Evolutionary conservation across 2,329 filamentous ascomycete genomes (phyloP), one percentile per base, ranked within the genome.

Genomic region (Neonectria hederae): DNA sequence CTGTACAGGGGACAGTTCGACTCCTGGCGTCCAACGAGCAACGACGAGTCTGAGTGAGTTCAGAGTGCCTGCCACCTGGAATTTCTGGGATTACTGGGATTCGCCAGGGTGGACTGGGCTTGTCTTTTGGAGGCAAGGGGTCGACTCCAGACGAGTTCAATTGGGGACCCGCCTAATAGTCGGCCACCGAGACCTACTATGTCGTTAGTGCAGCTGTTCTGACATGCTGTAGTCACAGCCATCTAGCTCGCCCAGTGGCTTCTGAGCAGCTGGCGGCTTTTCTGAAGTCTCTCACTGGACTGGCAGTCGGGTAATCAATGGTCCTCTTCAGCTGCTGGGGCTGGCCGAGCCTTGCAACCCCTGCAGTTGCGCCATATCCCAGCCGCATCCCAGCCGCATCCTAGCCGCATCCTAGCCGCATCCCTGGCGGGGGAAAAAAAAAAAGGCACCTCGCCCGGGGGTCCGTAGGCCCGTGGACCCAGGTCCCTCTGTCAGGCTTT

Each of bases 291-390:
- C 43, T 46, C 11, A 49, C 51, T 54, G 51, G 49, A 49, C 51
- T 54, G 51, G 49, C 35, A 55, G 51, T 52, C n/a, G 51, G 38
- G 65, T 61, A 63, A 69, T 65, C 57, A 66, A 58, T 60, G 45
- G 59, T 46, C 59, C 60, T 63, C 51, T 43, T 52, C 40, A 59
- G 62, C 60, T 63, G 56, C 68, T 64, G 61, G 57, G 9, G 63
- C 43, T 62, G 63, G 57, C 61, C 62, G 65, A 72, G 70, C 70
- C 65, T 69, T 71, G 65, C 53, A 46, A 54, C 46, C 70, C 70
- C 63, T 72, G 68, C 59, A 58, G 69, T 72, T 72, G 70, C 70
- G 70, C 70, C 70, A 72, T 72, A 72, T 70, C 69, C 67, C 56
- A 65, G 63, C 60, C 62, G 40, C 38, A 68, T 56, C 62, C 70